Evolutionary conservation across 148 eudicot species (phyloP).

Genomic region (Camellia granthamiana): DNA sequence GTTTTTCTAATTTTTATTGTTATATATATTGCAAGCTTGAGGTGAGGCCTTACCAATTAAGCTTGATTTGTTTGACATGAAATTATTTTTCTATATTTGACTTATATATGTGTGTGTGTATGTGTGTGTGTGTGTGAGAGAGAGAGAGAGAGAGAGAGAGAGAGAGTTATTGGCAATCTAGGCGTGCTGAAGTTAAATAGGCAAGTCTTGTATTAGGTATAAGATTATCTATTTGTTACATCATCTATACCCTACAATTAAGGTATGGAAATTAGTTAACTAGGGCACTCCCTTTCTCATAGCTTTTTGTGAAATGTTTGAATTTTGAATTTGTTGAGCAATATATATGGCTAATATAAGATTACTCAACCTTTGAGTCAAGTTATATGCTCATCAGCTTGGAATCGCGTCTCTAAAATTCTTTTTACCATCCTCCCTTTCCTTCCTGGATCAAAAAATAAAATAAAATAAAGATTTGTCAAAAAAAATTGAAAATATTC

Average conservation of each 20-base stretch:
- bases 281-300: background rate
- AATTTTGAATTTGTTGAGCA: background rate
- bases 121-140: too few relatives aligned
- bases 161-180: background rate
- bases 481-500: too few relatives aligned
- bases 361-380: background rate
- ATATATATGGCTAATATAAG: background rate
- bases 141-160: too few relatives aligned
- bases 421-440: too few relatives aligned
- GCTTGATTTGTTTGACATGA: background rate
- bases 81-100: too few relatives aligned
- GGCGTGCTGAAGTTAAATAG: background rate
- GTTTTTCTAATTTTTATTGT: background rate
- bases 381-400: too few relatives aligned
- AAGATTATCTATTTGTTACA: background rate
- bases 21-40: background rate
- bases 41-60: background rate
- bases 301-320: background rate
- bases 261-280: background rate
- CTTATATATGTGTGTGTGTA: too few relatives aligned
- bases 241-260: background rate
- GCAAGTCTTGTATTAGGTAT: background rate
- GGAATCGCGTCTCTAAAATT: too few relatives aligned
- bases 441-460: too few relatives aligned
- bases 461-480: too few relatives aligned